These are phyloP conservation scores for Debaryomyces prosopidis DNA, from an alignment of 805 yeast species.

Conservation along the genomic window DNA sequence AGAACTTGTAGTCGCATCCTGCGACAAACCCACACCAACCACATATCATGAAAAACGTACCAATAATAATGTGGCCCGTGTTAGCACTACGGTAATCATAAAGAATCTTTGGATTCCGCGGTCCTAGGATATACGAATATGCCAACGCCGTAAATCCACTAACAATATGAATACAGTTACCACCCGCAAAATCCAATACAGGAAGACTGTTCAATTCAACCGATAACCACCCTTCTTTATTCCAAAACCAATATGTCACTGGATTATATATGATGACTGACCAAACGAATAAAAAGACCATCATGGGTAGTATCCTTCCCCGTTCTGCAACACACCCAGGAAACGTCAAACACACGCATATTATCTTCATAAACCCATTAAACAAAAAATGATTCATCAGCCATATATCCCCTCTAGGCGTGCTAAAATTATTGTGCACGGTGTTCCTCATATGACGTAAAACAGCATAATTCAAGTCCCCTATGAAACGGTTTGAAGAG, in stretches of 20 bases:
- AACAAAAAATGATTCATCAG: slow-evolving; percentile 38
- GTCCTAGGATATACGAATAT: slow-evolving; percentile 43
- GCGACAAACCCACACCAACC: slow-evolving; percentile 47
- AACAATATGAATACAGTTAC: slow-evolving; percentile 44
- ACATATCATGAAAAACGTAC: slow-evolving; percentile 29
- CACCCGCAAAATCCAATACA: slow-evolving; percentile 48
- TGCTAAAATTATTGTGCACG: slow-evolving; percentile 21
- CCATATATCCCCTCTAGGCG: slow-evolving; percentile 40
- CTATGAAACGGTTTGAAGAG: slow-evolving; percentile 35
- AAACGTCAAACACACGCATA: slow-evolving; percentile 41
- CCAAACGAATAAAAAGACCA: slow-evolving; percentile 40
- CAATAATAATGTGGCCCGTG: slow-evolving; percentile 33
- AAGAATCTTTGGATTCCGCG: slow-evolving; percentile 39
- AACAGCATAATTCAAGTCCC: slow-evolving; percentile 31
- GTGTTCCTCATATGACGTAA: slow-evolving; percentile 25
- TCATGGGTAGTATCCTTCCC: slow-evolving; percentile 43
- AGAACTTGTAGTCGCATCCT: slow-evolving; percentile 44
- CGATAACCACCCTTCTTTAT: slow-evolving; percentile 43
- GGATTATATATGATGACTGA: slow-evolving; percentile 42
- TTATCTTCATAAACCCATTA: slow-evolving; percentile 38
- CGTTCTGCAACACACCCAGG: slow-evolving; percentile 47
- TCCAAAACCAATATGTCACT: slow-evolving; percentile 48
- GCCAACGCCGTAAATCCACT: slow-evolving; percentile 48
- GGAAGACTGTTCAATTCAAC: slow-evolving; percentile 31
- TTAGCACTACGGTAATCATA: slow-evolving; percentile 37